phyloP scores from a whole-genome alignment of 176 grass and related monocot genomes.

The Alloteropsis semialata region DNA sequence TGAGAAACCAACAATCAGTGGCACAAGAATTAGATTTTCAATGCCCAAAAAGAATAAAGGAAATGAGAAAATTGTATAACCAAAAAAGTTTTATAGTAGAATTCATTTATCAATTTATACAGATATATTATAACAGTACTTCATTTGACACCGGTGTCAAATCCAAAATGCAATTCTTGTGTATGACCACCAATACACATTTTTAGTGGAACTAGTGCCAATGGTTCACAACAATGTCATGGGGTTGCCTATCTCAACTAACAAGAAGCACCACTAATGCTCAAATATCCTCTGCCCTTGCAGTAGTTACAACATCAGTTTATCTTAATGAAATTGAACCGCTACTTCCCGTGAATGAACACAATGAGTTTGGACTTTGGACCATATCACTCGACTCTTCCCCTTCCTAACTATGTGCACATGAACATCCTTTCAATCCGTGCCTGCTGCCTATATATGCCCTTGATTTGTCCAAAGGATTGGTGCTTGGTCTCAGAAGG shows the following conservation, averaged over 20 bases:
- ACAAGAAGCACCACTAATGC: not conserved
- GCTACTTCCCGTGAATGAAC: not conserved
- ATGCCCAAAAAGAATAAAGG: not conserved
- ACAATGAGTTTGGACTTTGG: not conserved
- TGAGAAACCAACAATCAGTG: not conserved
- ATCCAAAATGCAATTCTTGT: not conserved
- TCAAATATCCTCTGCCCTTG: not conserved
- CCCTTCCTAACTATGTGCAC: not conserved
- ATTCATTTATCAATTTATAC: not conserved
- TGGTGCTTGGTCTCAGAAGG: not conserved
- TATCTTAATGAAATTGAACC: not conserved
- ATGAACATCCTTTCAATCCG: not conserved
- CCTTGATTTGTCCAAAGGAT: not conserved
- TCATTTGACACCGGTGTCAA: not conserved
- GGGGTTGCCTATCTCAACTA: not conserved
- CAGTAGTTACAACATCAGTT: not conserved
- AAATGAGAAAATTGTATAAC: not conserved
- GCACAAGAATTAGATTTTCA: not conserved
- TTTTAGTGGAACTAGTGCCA: not conserved
- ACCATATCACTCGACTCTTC: not conserved
- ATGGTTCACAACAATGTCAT: not conserved
- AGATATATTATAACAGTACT: not conserved
- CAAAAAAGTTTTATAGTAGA: not conserved
- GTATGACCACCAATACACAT: not conserved
- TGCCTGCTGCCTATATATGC: not conserved